Conservation (phyloP, 2,329 filamentous ascomycete species). For the Phyllosticta citrichinensis region DNA sequence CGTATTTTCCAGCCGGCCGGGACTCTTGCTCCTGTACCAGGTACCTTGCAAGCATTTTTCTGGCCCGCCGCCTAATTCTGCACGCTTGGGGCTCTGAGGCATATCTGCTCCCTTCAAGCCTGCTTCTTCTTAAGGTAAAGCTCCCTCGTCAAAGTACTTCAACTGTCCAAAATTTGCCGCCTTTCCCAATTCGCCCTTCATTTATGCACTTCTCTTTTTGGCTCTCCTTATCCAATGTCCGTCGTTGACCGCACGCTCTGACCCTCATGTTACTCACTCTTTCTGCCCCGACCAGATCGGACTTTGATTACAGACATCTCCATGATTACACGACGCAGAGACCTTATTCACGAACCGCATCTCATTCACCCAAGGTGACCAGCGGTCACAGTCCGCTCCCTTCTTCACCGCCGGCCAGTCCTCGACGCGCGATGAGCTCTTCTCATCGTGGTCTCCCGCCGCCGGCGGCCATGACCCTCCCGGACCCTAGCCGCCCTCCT, state of each 20-base stretch:
- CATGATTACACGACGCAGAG: conserved; percentile 40
- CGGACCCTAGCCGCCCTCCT: conserved; percentile 34
- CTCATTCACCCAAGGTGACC: conserved; percentile 31
- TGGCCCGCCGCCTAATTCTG: background rate
- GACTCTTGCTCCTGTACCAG: background rate
- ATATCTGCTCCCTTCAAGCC: background rate
- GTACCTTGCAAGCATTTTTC: conserved; percentile 7
- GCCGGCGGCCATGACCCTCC: conserved; percentile 42
- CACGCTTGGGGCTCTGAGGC: background rate
- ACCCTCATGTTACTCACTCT: conserved; percentile 42
- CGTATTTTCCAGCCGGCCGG: conserved; percentile 8
- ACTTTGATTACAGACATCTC: conserved; percentile 37
- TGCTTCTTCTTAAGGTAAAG: conserved; percentile 8
- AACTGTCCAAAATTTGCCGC: background rate
- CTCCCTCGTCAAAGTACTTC: background rate
- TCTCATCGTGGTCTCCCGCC: conserved; percentile 45
- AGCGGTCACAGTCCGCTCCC: conserved; percentile 25
- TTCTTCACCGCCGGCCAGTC: conserved; percentile 31
- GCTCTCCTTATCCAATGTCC: conserved; percentile 6
- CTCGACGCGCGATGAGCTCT: conserved; percentile 37
- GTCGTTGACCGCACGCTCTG: conserved; percentile 4
- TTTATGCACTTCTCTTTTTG: conserved; percentile 1
- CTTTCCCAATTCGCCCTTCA: background rate
- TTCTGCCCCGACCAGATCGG: conserved; percentile 36
- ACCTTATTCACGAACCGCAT: conserved; percentile 28